A percentile compares a stretch with the other conserved stretches of the same genome.
Conservation (phyloP, 768 basidiomycete genomes). For the Pulveroboletus sp. region DNA sequence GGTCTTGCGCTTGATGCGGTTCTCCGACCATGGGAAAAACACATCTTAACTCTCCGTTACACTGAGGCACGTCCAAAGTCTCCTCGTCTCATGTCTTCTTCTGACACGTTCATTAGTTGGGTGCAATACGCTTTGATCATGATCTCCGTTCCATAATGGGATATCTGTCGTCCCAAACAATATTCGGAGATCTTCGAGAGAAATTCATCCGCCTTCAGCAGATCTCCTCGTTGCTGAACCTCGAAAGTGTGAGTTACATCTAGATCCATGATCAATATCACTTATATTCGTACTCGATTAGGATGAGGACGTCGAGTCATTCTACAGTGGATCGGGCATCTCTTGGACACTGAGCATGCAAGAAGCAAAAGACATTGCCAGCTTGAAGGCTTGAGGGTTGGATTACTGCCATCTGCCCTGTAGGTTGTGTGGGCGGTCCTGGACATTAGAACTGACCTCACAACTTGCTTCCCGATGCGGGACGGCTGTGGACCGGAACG, state of each 20-base stretch:
- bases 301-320: conserved; percentile 95
- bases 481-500: not conserved
- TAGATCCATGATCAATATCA: not conserved
- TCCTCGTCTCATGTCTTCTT: not conserved
- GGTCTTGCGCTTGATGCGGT: conserved; percentile 80
- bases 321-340: conserved; percentile 91
- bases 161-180: conserved; percentile 83
- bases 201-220: conserved; percentile 92
- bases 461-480: not conserved
- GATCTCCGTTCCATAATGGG: conserved; percentile 81
- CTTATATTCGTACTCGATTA: conserved; percentile 27
- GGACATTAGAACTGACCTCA: not conserved
- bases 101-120: conserved; percentile 53
- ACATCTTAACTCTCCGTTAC: conserved; percentile 72
- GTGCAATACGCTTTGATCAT: conserved; percentile 91
- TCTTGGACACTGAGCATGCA: conserved; percentile 77
- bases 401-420: not conserved
- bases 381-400: conserved; percentile 42
- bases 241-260: conserved; percentile 55
- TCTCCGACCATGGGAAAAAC: conserved; percentile 95
- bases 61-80: conserved; percentile 60
- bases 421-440: not conserved
- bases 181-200: conserved; percentile 86
- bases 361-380: conserved; percentile 69
- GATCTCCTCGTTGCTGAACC: conserved; percentile 85